Base-by-base conservation (phyloP, 768 basidiomycete species). In the Tulasnella sp. region DNA sequence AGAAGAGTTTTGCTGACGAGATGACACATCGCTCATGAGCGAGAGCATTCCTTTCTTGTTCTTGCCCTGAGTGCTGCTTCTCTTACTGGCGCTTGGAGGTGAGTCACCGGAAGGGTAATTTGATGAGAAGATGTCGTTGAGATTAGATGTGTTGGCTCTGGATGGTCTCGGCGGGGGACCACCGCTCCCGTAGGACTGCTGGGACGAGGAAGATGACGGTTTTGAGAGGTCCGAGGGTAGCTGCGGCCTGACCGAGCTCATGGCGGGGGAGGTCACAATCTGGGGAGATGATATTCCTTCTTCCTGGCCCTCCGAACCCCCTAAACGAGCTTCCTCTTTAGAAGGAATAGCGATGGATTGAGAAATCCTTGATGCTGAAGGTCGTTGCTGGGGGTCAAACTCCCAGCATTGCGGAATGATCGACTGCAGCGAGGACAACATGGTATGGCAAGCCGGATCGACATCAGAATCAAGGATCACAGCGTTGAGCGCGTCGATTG, bases 131-230 rank as follows among this genome's bases (percentile, higher is more conserved):
- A 73, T 79, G 86, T 95, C 94, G 86, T 89, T 91, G 75, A 96
- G 88, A 78, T 89, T 95, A 44, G 92, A 93, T 4, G 95, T 96
- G 85, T 96, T 96, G 81, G 93, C 93, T 79, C 95, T 90, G 73
- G 94, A 94, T 0, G 95, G 95, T 64, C 95, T 90, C 1, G 93
- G 92, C 12, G 94, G 94, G 1, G 94, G 91, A 0, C 91, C 41
- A 34, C 46, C 14, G 18, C 46, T 37, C 6, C 6, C 60, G 75
- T 44, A 77, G 50, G 58, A 77, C 50, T 40, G 37, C 46, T 54
- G 48, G 14, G 44, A 54, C 24, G 50, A 46, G 46, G 46, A 46
- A 3, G 46, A 50, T 44, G 50, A 50, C 12, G 48, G 44, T 31
- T 54, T 76, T 24, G 54, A 40, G 50, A 54, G 50, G 58, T 77